phyloP scores from a whole-genome alignment of 495 filamentous ascomycete species.

The Evernia prunastri region DNA sequence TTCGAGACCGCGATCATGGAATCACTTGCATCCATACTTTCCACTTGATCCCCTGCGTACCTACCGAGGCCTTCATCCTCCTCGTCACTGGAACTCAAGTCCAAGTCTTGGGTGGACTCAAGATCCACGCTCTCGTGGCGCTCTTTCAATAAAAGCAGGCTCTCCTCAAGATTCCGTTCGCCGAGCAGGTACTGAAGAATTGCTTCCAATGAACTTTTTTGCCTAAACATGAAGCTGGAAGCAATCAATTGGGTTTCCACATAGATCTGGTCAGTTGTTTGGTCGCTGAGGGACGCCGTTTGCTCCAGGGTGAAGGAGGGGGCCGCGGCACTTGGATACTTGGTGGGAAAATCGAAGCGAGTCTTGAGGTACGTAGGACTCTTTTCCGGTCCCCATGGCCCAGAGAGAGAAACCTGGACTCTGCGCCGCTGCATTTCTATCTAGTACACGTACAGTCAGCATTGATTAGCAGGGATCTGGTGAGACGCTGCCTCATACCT shows the following conservation, averaged over 20 bases:
- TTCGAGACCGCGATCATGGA: slow-evolving; percentile 51
- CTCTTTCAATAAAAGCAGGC: slow-evolving; percentile 60
- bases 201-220: slow-evolving; percentile 75
- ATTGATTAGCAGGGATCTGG: neutral
- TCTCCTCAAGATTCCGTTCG: slow-evolving; percentile 69
- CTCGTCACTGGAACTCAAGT: slow-evolving; percentile 76
- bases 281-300: slow-evolving; percentile 68
- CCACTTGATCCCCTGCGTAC: slow-evolving; percentile 35
- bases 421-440: slow-evolving; percentile 63
- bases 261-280: slow-evolving; percentile 55
- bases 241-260: slow-evolving; percentile 65
- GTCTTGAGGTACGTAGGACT: slow-evolving; percentile 70
- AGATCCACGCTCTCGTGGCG: slow-evolving; percentile 50
- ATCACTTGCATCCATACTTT: slow-evolving; percentile 47
- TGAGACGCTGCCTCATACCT: slow-evolving; percentile 40
- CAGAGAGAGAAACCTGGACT: slow-evolving; percentile 69
- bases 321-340: slow-evolving; percentile 62
- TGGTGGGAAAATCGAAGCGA: slow-evolving; percentile 68
- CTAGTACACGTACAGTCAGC: slow-evolving; percentile 13
- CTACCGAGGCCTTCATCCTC: slow-evolving; percentile 61
- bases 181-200: slow-evolving; percentile 78
- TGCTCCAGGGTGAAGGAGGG: slow-evolving; percentile 69
- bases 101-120: slow-evolving; percentile 45
- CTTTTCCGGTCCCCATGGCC: slow-evolving; percentile 74
- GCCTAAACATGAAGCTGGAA: slow-evolving; percentile 57